phyloP scores from a whole-genome alignment of 805 yeast genomes.

The Cyberlindnera mrakii region DNA sequence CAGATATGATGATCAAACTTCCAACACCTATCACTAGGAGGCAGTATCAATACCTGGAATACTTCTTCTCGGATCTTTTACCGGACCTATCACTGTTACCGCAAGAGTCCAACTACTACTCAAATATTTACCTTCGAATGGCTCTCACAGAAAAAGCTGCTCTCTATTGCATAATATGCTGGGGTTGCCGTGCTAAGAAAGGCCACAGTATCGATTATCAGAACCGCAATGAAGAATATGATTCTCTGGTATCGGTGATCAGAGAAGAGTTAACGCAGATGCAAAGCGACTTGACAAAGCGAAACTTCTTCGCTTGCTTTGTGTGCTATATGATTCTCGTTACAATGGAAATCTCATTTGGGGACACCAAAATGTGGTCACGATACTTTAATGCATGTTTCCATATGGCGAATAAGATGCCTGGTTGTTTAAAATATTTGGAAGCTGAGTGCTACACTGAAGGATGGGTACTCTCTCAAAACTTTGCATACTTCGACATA shows the following conservation, averaged over 20 bases:
- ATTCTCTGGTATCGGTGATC: conserved; percentile 4
- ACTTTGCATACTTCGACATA: conserved; percentile 19
- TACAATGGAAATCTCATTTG: conserved; percentile 19
- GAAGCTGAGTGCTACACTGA: conserved; percentile 9
- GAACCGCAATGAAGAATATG: conserved; percentile 14
- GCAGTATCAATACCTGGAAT: conserved; percentile 34
- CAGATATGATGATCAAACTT: neutral
- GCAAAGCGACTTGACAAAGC: conserved; percentile 17
- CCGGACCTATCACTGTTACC: conserved; percentile 35
- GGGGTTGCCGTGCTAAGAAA: conserved; percentile 37
- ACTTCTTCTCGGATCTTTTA: conserved; percentile 38
- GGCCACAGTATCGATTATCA: conserved; percentile 7
- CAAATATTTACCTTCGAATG: conserved; percentile 38
- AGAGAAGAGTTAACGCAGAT: conserved; percentile 17
- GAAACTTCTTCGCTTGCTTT: conserved; percentile 13
- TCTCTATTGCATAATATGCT: conserved; percentile 40
- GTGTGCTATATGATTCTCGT: conserved; percentile 17
- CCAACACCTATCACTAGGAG: conserved; percentile 27
- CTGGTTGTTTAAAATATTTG: conserved; percentile 14
- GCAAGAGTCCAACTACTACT: conserved; percentile 37
- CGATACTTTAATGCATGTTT: conserved; percentile 15
- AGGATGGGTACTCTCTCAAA: conserved; percentile 20
- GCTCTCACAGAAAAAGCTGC: conserved; percentile 38
- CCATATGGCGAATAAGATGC: conserved; percentile 17
- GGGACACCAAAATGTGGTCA: conserved; percentile 20